A percentile compares a stretch with the other conserved stretches of the same genome.
These are phyloP conservation scores for Naganishia onofrii DNA, from an alignment of 768 basidiomycete species.

Conservation along the genomic window DNA sequence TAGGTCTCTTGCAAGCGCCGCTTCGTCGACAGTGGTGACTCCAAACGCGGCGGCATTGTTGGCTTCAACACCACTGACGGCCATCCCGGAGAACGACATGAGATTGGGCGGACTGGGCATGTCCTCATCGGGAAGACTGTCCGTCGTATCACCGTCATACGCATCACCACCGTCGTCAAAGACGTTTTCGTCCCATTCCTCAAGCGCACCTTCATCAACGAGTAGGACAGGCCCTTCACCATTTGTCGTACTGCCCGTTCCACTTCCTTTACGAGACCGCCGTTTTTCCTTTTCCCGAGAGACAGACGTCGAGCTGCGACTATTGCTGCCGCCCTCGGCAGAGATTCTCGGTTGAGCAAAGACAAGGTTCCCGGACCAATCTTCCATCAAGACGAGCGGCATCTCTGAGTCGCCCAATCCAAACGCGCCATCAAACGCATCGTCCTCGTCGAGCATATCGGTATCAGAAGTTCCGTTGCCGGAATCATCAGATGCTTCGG, in stretches of 20 bases:
- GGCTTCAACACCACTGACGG: constrained; percentile 27
- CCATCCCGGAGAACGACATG: constrained; percentile 23
- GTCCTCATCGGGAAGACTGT: constrained; percentile 34
- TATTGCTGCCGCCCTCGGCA: constrained; percentile 1
- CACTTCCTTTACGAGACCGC: constrained; percentile 24
- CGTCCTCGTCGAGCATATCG: constrained; percentile 29
- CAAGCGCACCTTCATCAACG: constrained; percentile 31
- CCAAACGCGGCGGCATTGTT: constrained; percentile 33
- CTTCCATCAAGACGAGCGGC: constrained; percentile 34
- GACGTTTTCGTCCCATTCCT: constrained; percentile 26
- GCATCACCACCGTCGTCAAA: constrained; percentile 21
- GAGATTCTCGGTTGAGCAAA: constrained; percentile 31
- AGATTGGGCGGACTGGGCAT: constrained; percentile 33
- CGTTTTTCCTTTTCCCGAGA: constrained; percentile 22
- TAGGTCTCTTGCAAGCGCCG: constrained; percentile 31
- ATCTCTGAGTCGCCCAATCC: constrained; percentile 22
- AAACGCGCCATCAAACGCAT: constrained; percentile 27
- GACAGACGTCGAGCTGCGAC: constrained; percentile 15
- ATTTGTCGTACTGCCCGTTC: constrained; percentile 27
- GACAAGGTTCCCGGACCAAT: constrained; percentile 34
- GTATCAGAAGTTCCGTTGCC: constrained; percentile 21
- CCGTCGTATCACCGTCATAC: constrained; percentile 33
- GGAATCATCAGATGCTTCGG: constrained; percentile 14
- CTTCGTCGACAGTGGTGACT: constrained; percentile 33
- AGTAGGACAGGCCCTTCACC: constrained; percentile 31